These are phyloP conservation scores for Colletotrichum magnum DNA, from an alignment of 2,329 filamentous ascomycete species.

Conservation along the genomic window DNA sequence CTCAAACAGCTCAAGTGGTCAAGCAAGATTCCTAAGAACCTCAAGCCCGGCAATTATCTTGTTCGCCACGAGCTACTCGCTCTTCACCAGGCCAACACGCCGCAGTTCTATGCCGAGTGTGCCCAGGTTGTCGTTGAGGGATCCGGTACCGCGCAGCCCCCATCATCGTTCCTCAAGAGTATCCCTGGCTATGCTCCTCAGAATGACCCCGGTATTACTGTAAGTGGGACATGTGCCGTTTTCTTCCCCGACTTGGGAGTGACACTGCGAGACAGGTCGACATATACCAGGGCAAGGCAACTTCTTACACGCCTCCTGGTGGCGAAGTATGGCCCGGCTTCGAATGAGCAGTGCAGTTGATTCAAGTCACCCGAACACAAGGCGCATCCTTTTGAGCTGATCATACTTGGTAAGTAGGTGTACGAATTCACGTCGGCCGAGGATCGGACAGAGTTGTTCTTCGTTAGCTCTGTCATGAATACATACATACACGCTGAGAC, in stretches of 20 bases:
- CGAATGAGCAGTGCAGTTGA: not conserved
- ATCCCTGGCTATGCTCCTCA: slow-evolving; percentile 62
- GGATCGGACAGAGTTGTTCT: too few relatives aligned
- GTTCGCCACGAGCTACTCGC: slow-evolving; percentile 71
- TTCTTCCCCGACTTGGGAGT: not conserved
- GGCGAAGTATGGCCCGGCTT: slow-evolving; percentile 16
- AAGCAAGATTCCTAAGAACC: slow-evolving; percentile 62
- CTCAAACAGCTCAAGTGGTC: slow-evolving; percentile 56
- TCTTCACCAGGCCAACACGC: slow-evolving; percentile 66
- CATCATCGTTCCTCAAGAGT: slow-evolving; percentile 56
- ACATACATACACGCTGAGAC: too few relatives aligned
- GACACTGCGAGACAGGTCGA: slow-evolving; percentile 8
- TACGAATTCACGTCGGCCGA: too few relatives aligned
- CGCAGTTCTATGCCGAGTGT: slow-evolving; percentile 70
- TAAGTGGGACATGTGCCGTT: slow-evolving; percentile 44
- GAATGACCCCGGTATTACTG: slow-evolving; percentile 63
- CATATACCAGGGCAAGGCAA: slow-evolving; percentile 17
- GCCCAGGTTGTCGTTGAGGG: slow-evolving; percentile 67
- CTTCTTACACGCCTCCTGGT: slow-evolving; percentile 7
- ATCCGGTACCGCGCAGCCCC: slow-evolving; percentile 59
- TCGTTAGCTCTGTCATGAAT: too few relatives aligned
- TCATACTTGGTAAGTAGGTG: not conserved
- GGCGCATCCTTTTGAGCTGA: not conserved
- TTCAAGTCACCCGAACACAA: not conserved
- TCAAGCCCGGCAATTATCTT: slow-evolving; percentile 68